These are phyloP conservation scores for Diaporthe velutina DNA, from an alignment of 2,329 filamentous ascomycete species.

Conservation along the genomic window DNA sequence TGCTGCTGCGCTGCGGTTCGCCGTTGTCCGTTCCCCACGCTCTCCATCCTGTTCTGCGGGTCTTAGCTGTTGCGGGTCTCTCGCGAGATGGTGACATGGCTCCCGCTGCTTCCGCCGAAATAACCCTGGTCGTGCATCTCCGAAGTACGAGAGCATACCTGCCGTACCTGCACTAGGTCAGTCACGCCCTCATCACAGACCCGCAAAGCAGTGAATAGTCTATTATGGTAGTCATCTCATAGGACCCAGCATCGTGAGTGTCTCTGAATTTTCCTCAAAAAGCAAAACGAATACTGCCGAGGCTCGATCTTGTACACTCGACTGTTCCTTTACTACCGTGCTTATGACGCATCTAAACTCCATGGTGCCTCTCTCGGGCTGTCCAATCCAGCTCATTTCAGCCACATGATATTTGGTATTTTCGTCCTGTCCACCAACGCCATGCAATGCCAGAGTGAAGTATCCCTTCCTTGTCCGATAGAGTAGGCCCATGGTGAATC, in stretches of 20 bases:
- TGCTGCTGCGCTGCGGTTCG: constrained; percentile 16
- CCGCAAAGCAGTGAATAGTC: background rate
- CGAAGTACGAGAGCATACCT: constrained; percentile 27
- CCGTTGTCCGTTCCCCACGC: constrained; percentile 32
- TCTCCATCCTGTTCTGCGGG: constrained; percentile 19
- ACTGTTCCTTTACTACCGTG: constrained; percentile 2
- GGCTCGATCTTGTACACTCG: background rate
- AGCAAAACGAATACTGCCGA: background rate
- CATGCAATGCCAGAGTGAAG: constrained; percentile 37
- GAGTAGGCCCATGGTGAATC: constrained; percentile 14
- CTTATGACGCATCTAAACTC: constrained; percentile 25
- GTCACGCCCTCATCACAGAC: background rate
- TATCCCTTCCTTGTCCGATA: constrained; percentile 1
- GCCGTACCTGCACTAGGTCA: background rate
- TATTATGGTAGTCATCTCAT: background rate
- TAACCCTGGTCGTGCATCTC: constrained; percentile 32
- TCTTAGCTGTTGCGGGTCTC: constrained; percentile 29
- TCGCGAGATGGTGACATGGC: constrained; percentile 20
- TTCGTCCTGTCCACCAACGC: constrained; percentile 37
- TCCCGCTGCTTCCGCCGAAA: constrained; percentile 34
- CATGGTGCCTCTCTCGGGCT: constrained; percentile 20
- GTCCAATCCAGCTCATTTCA: constrained; percentile 33
- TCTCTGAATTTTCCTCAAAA: background rate
- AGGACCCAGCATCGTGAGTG: background rate
- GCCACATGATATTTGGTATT: constrained; percentile 39